A percentile compares a stretch with the other conserved stretches of the same genome.
These are phyloP conservation scores for Pholiota adiposa DNA, from an alignment of 1,284 basidiomycete genomes.

Conservation along the genomic window DNA sequence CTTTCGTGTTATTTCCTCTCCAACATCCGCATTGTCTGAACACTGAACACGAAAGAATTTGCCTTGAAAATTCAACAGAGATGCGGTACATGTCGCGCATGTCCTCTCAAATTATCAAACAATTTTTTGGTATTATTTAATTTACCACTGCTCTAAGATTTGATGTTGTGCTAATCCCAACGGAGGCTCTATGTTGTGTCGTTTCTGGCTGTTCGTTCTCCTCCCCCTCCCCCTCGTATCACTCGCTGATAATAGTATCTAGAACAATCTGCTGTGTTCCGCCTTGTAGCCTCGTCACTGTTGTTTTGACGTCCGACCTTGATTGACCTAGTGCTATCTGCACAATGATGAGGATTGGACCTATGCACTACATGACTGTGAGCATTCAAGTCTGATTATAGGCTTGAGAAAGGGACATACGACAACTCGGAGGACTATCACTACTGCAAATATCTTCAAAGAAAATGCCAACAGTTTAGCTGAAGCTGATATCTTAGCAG, in stretches of 20 bases:
- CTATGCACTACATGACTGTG: constrained; percentile 21
- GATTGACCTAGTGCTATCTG: constrained; percentile 25
- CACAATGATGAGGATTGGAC: constrained; percentile 29
- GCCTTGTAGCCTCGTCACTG: constrained; percentile 16
- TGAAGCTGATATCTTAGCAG: not conserved
- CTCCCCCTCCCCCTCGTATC: constrained; percentile 1
- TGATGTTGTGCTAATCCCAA: not conserved
- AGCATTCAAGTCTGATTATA: not conserved
- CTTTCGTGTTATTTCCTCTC: not conserved
- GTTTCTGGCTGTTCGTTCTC: not conserved
- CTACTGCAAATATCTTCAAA: constrained; percentile 22
- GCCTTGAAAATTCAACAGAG: no score
- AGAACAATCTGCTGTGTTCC: constrained; percentile 11
- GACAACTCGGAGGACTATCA: constrained; percentile 23
- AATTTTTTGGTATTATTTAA: not conserved
- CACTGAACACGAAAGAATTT: not conserved
- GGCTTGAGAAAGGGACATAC: constrained; percentile 15
- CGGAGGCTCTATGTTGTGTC: not conserved
- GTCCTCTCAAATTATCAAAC: no score
- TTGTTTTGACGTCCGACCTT: constrained; percentile 19
- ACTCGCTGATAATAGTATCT: constrained; percentile 17
- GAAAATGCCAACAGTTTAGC: constrained; percentile 11
- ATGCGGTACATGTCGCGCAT: no score
- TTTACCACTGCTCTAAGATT: not conserved
- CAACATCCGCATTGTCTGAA: not conserved